phyloP scores from a whole-genome alignment of 176 grass and related monocot species.

The Avena eriantha region DNA sequence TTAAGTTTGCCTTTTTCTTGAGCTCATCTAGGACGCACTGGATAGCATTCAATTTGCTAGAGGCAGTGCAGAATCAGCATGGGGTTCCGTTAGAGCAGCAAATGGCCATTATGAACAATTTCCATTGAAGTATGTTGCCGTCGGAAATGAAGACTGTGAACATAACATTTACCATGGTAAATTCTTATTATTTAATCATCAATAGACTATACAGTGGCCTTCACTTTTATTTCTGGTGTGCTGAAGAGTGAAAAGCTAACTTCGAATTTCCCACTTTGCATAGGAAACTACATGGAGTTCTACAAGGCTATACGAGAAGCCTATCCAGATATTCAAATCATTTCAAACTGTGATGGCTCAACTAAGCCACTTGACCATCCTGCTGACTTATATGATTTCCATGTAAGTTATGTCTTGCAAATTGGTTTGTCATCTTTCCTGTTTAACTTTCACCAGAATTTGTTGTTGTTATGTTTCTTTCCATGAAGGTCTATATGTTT shows the following conservation, averaged over 20 bases:
- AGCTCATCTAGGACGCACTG: conserved; percentile 54
- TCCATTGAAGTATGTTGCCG: conserved; percentile 63
- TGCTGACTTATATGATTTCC: conserved; percentile 77
- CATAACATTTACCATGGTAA: too few relatives aligned
- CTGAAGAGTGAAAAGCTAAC: conserved; percentile 13
- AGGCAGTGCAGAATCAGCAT: conserved; percentile 59
- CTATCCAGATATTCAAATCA: conserved; percentile 79
- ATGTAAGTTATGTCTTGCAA: conserved; percentile 52
- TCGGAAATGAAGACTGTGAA: conserved; percentile 63
- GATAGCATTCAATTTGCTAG: conserved; percentile 75
- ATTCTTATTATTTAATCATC: too few relatives aligned
- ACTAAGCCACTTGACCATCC: conserved; percentile 65
- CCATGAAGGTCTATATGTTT: too few relatives aligned
- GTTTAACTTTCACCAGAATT: conserved; percentile 2
- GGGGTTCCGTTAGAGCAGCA: conserved; percentile 68
- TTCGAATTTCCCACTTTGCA: conserved; percentile 1
- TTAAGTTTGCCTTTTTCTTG: background rate
- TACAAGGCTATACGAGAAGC: conserved; percentile 65
- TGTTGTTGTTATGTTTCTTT: background rate
- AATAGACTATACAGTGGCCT: too few relatives aligned
- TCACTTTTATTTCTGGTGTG: background rate
- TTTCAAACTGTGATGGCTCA: conserved; percentile 86
- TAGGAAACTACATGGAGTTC: conserved; percentile 74
- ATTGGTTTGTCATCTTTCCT: background rate
- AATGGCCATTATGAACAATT: conserved; percentile 73